Conservation (phyloP, 352 stramenopile species). For the Phytophthora foliorum region DNA sequence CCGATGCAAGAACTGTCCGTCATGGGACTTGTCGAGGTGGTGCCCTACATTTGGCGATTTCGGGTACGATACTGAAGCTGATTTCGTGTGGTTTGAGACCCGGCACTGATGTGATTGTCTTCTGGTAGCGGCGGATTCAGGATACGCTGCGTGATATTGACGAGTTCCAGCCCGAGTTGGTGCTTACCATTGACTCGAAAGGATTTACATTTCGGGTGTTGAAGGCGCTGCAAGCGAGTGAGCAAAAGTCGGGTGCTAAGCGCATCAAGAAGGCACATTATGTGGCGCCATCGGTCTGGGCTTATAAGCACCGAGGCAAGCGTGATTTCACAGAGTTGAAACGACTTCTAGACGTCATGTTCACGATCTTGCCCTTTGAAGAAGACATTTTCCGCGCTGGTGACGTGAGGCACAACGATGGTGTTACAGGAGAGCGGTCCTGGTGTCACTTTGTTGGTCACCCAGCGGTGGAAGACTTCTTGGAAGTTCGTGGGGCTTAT, state of each 20-base stretch:
- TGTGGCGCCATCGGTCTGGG: slow-evolving; percentile 83
- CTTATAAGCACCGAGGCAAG: slow-evolving; percentile 65
- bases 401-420: not conserved
- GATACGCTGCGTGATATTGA: slow-evolving; percentile 70
- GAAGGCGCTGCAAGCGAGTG: slow-evolving; percentile 40
- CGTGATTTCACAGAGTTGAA: slow-evolving; percentile 47
- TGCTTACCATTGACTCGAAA: slow-evolving; percentile 86
- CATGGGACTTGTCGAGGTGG: slow-evolving; percentile 78
- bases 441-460: slow-evolving; percentile 79
- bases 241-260: slow-evolving; percentile 9
- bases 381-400: slow-evolving; percentile 48
- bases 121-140: slow-evolving; percentile 49
- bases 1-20: slow-evolving; percentile 77
- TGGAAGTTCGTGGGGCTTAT: slow-evolving; percentile 57
- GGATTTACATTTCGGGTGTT: slow-evolving; percentile 79
- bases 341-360: slow-evolving; percentile 67
- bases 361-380: slow-evolving; percentile 81
- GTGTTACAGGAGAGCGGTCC: not conserved
- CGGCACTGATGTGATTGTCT: not conserved
- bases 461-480: slow-evolving; percentile 74
- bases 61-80: slow-evolving; percentile 35
- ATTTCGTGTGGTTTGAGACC: not conserved
- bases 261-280: slow-evolving; percentile 70
- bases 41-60: slow-evolving; percentile 66
- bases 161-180: slow-evolving; percentile 57